Base-by-base conservation (phyloP, 345 rosid genomes). In the Rhizophora mangle region DNA sequence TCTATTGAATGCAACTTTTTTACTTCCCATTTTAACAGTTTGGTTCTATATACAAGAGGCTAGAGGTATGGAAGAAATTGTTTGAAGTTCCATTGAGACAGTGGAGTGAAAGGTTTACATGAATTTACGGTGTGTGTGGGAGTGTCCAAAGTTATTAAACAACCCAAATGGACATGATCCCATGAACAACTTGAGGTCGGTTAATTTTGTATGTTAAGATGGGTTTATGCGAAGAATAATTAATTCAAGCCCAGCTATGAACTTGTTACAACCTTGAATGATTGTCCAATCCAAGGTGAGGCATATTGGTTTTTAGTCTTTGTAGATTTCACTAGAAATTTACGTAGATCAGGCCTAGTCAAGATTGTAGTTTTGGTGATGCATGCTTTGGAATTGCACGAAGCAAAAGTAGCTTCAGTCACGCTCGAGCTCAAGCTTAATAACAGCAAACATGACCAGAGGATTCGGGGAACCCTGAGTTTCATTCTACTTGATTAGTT, bases 1-100 rank as follows among this genome's bases (percentile, higher is more conserved):
- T 24, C 13, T 24, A 70, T 75, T 73, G 54, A 80, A 73, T 60
- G 65, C 74, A 54, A 24, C 67, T 65, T 70, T 76, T 64, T 68
- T 60, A 30, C 72, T 49, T 69, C 49, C 39, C 62, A 47, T 37
- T 52, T 52, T 34, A 46, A 43, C 64, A 65, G 27, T 32, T 72
- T 34, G 53, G 29, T 53, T 52, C 34, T 24, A 15, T 22, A 29
- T 24, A 34, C 60, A 3, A 27, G 15, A 56, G 2, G 60, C 29
- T 53, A 6, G 27, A 36, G 3, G 34, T 53, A 26, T 37, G 24
- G 64, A 13, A 19, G 69, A 22, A 55, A 46, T 56, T 56, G 6
- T 31, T 36, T 26, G 27, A 52, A 58, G 70, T 9, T 34, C 68
- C 72, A 55, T 11, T 18, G 55, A 26, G 31, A 64, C 11, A 70